A percentile compares a stretch with the other conserved stretches of the same genome.
phyloP scores from a whole-genome alignment of 257 asterid genomes.

The Catharanthus roseus region DNA sequence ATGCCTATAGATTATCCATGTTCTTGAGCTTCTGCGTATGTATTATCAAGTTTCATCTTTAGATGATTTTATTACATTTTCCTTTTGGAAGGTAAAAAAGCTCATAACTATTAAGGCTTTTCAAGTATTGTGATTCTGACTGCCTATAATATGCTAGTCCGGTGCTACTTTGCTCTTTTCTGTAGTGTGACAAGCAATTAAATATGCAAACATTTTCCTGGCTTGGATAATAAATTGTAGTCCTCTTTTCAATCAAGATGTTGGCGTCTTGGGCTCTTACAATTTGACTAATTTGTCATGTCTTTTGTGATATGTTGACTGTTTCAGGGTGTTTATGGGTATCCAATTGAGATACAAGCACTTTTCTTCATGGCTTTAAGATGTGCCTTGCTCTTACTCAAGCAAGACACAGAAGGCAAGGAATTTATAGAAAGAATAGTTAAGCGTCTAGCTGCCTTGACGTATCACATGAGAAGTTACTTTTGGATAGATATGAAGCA shows the following conservation, averaged over 20 bases:
- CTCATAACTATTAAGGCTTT: too few relatives aligned
- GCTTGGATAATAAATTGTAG: neutral
- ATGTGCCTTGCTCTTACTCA: slow-evolving; percentile 53
- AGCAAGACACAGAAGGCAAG: slow-evolving; percentile 55
- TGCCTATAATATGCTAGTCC: neutral
- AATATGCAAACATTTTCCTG: neutral
- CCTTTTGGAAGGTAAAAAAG: neutral
- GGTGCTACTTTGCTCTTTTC: too few relatives aligned
- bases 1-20: neutral
- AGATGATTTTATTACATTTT: neutral
- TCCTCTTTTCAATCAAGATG: neutral
- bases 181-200: neutral
- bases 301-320: slow-evolving; percentile 6
- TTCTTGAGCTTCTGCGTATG: neutral
- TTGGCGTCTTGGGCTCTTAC: neutral
- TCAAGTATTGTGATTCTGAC: neutral
- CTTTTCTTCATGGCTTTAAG: slow-evolving; percentile 72
- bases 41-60: neutral
- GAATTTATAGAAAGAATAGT: slow-evolving; percentile 51
- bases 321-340: slow-evolving; percentile 63
- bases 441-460: slow-evolving; percentile 63
- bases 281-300: slow-evolving; percentile 4
- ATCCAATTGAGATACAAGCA: slow-evolving; percentile 64
- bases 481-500: slow-evolving; percentile 68
- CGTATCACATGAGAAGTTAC: slow-evolving; percentile 69